A percentile compares a stretch with the other conserved stretches of the same genome.
phyloP scores from a whole-genome alignment of 768 basidiomycete genomes.

The Neoboletus brunneissimus region DNA sequence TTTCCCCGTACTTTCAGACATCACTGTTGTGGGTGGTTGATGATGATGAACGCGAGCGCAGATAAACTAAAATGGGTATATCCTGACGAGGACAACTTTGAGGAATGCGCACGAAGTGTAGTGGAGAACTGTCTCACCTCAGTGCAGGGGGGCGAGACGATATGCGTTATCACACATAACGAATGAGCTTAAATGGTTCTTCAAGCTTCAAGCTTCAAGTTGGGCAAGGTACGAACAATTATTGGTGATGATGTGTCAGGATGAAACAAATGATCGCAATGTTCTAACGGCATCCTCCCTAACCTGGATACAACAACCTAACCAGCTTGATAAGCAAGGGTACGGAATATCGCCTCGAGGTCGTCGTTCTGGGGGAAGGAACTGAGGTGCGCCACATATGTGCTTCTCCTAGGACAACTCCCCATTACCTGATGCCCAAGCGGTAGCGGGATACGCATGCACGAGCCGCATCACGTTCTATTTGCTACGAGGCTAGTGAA shows the following conservation, averaged over 20 bases:
- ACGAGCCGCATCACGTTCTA: not conserved
- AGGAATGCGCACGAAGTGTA: not conserved
- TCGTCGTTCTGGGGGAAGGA: too few relatives aligned
- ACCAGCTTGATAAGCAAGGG: too few relatives aligned
- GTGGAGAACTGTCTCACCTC: not conserved
- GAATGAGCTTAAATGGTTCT: not conserved
- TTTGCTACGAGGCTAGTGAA: not conserved
- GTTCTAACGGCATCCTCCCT: too few relatives aligned
- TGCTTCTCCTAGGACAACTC: too few relatives aligned
- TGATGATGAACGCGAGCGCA: not conserved
- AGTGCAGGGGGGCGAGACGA: not conserved
- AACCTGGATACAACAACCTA: too few relatives aligned
- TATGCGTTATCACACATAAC: not conserved
- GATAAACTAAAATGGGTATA: not conserved
- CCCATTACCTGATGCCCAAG: not conserved
- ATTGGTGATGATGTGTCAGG: not conserved
- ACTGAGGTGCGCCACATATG: too few relatives aligned
- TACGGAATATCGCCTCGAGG: too few relatives aligned
- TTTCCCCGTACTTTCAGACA: slow-evolving; percentile 24
- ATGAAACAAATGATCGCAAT: not conserved
- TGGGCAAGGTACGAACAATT: not conserved
- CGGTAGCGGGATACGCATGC: not conserved
- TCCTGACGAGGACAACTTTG: not conserved
- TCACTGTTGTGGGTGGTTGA: not conserved
- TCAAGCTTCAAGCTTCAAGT: too few relatives aligned